These are phyloP conservation scores for Collybia sp. DNA, from an alignment of 768 basidiomycete species.

Conservation along the genomic window DNA sequence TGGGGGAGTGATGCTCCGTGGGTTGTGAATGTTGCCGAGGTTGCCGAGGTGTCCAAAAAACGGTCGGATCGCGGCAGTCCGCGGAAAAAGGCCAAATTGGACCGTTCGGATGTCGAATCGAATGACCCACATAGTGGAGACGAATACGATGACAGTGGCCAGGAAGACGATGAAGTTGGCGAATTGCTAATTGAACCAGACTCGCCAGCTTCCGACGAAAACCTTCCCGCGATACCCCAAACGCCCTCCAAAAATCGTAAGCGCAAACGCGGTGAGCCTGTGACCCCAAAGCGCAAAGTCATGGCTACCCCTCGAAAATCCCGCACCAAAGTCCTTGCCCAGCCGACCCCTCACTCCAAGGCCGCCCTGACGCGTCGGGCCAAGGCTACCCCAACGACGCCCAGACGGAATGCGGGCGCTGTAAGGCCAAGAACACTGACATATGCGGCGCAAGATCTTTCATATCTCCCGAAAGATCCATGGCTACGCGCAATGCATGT, in stretches of 20 bases:
- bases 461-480: conserved; percentile 64
- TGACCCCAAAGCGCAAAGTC: conserved; percentile 1
- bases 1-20: conserved; percentile 41
- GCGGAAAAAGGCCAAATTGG: conserved; percentile 13
- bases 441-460: conserved; percentile 33
- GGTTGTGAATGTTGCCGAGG: conserved; percentile 33
- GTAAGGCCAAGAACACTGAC: conserved; percentile 17
- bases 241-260: conserved; percentile 52
- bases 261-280: conserved; percentile 34
- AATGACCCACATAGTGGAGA: conserved; percentile 20
- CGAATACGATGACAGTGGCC: conserved; percentile 13
- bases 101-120: conserved; percentile 22
- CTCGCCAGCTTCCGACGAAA: conserved; percentile 19
- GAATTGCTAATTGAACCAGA: conserved; percentile 24
- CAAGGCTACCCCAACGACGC: conserved; percentile 9
- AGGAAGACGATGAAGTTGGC: conserved; percentile 14
- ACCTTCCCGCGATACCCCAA: conserved; percentile 32
- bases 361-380: conserved; percentile 50
- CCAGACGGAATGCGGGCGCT: conserved; percentile 22
- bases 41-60: conserved; percentile 2
- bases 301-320: conserved; percentile 27
- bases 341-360: conserved; percentile 76
- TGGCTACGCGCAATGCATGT: conserved; percentile 89
- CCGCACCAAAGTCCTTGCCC: conserved; percentile 36
- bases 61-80: conserved; percentile 5